Base-by-base conservation (phyloP, 805 yeast genomes). In the Schwanniomyces sp. region DNA sequence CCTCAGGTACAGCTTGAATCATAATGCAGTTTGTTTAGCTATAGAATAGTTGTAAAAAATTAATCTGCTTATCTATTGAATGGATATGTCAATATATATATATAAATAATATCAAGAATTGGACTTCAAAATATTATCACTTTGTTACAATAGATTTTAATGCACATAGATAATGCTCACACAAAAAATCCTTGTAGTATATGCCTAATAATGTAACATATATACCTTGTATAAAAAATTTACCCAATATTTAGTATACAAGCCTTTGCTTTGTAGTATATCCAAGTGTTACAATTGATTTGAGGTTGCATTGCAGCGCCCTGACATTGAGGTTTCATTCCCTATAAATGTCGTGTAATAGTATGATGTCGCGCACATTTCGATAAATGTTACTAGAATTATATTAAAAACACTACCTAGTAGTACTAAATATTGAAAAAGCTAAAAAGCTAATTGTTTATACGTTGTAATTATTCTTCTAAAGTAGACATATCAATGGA, bases 281-380 rank as follows among this genome's bases (percentile, higher is more conserved):
- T 34, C 18, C 16, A 7, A 18, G 41, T 12, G 41, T 39, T 39
- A 14, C 41, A 39, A 7, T 39, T 25, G 32, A 39, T 26, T 18
- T 25, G 5, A 5, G 30, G 41, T 39, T 39, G 26, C 41, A 39
- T 39, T 39, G 41, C 41, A 39, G 41, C 10, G 32, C 24, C 24
- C 5, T 21, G 30, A 25, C 32, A 25, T 25, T 25, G 32, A 39
- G 41, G 41, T 39, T 39, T 21, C 41, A 39, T 39, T 39, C 7
- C 24, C 12, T 4, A n/a, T 11, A 39, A 39, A 25, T 25, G 41
- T 39, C 41, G 41, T 14, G 41, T 32, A 21, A 32, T 16, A 14
- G 9, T 14, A 32, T 16, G 10, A 32, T 32, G 36, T 32, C 36
- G 36, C 11, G 21, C 36, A 16, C 11, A 16, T 32, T 7, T 14